A percentile compares a stretch with the other conserved stretches of the same genome.
Evolutionary conservation across 345 rosid species (phyloP).

Genomic region (Durio zibethinus): DNA sequence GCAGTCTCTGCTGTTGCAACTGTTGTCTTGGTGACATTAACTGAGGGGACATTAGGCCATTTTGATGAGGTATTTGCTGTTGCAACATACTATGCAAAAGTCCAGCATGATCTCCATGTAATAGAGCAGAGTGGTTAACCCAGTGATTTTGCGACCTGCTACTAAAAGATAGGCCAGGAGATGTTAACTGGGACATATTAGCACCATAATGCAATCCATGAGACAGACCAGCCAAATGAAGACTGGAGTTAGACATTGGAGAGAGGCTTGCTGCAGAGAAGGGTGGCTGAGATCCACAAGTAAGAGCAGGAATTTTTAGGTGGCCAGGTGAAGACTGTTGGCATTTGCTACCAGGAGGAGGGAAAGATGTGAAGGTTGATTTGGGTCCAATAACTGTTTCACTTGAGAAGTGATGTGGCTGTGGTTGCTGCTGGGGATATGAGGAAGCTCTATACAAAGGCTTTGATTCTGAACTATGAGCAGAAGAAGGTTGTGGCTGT

Average conservation of each 20-base stretch:
- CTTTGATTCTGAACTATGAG: constrained; percentile 46
- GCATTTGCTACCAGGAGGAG: constrained; percentile 65
- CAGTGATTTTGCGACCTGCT: constrained; percentile 68
- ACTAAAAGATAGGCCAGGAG: constrained; percentile 70
- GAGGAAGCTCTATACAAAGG: constrained; percentile 86
- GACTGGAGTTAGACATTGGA: constrained; percentile 54
- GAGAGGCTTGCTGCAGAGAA: constrained; percentile 57
- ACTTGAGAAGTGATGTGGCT: constrained; percentile 57
- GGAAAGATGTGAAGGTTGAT: constrained; percentile 74
- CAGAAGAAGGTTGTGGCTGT: constrained; percentile 55
- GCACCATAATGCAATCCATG: constrained; percentile 64
- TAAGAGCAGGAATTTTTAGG: constrained; percentile 48
- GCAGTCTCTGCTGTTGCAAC: constrained; percentile 44
- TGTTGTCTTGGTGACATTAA: constrained; percentile 50
- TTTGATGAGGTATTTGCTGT: constrained; percentile 64
- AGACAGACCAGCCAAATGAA: constrained; percentile 54
- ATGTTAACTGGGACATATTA: constrained; percentile 54
- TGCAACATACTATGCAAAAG: constrained; percentile 62
- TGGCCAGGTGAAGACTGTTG: constrained; percentile 59
- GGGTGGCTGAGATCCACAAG: constrained; percentile 51
- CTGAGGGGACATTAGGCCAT: constrained; percentile 62
- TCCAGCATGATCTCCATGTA: constrained; percentile 66
- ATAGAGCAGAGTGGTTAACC: constrained; percentile 66
- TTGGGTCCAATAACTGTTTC: constrained; percentile 67
- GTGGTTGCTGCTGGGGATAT: constrained; percentile 71